Base-by-base conservation (phyloP, 352 stramenopile genomes). In the Globisporangium abappressorium region DNA sequence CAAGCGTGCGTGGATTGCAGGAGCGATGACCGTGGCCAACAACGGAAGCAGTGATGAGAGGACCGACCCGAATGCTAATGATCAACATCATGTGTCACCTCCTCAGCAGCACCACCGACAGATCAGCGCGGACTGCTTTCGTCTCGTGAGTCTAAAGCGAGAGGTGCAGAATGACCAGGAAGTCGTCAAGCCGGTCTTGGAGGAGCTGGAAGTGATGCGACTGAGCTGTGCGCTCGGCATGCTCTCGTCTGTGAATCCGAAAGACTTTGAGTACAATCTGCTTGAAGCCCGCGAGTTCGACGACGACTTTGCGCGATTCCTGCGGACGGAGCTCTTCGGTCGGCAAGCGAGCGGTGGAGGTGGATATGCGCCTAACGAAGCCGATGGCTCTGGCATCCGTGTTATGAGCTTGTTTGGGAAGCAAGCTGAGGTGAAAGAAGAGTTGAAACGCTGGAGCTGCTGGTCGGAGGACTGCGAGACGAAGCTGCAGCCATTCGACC, bases 201-300 rank as follows among this genome's bases (percentile, higher is more conserved):
- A 80, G 3, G 85, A 94, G 49, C 24, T 82, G 46, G 85, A 92
- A n/a, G 74, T 94, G 8, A 74, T 90, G 65, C 81, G 82, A 1
- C 62, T 93, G 53, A 79, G 83, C 61, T 79, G 68, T n/a, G 73
- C 68, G 26, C 72, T 93, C 3, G 77, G 79, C 57, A 76, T 87
- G 75, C 43, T 90, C 28, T 70, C 74, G 1, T 77, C 57, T 2
- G 70, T 84, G 28, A 82, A 74, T 18, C 36, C 64, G 9, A 84
- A 80, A 33, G 80, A 90, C 20, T 87, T 87, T 30, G 74, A 86
- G 57, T 70, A 71, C 51, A 74, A 84, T 30, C 68, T 87, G 70
- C 71, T 89, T 2, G 68, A 78, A n/a, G 66, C 80, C 0, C 63
- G 65, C 30, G 78, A 89, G 9, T 87, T 92, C 53, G 84, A 92